These are phyloP conservation scores for Gossypium gossypioides DNA, from an alignment of 441 rosid species.

Conservation along the genomic window DNA sequence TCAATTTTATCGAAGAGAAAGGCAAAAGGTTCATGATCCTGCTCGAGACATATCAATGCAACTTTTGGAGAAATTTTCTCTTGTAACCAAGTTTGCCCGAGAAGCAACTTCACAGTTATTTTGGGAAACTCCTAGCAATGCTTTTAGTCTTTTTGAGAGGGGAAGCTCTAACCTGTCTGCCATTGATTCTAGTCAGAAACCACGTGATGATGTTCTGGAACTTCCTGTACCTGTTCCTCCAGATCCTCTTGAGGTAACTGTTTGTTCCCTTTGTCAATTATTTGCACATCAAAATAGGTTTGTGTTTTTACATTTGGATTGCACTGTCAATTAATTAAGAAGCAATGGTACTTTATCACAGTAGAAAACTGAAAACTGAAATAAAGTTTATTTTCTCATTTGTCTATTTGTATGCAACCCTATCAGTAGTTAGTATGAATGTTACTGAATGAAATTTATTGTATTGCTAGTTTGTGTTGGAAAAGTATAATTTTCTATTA, in stretches of 20 bases:
- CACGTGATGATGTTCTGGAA: constrained; percentile 34
- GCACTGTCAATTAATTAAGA: neutral
- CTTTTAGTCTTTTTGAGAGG: constrained; percentile 52
- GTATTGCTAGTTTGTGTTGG: neutral
- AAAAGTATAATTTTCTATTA: neutral
- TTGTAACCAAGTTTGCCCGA: constrained; percentile 87
- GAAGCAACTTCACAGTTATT: constrained; percentile 87
- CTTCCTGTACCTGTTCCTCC: constrained; percentile 41
- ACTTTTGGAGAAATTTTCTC: constrained; percentile 86
- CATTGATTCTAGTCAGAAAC: constrained; percentile 33
- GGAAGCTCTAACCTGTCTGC: constrained; percentile 33
- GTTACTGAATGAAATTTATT: neutral
- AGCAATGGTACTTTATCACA: neutral
- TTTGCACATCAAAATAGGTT: neutral
- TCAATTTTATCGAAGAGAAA: constrained; percentile 42
- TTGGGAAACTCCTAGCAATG: constrained; percentile 54
- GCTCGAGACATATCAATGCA: constrained; percentile 82
- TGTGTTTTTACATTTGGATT: neutral
- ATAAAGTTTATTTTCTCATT: neutral
- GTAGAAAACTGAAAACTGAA: neutral
- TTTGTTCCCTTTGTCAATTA: constrained; percentile 9
- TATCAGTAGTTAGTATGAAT: neutral
- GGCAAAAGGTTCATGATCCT: constrained; percentile 69
- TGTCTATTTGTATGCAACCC: neutral
- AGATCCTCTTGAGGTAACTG: constrained; percentile 77